Percentiles rank a stretch among this genome's conserved stretches.
Conservation (phyloP, 768 basidiomycete species). For the Tubosaeta brunneosetosa region DNA sequence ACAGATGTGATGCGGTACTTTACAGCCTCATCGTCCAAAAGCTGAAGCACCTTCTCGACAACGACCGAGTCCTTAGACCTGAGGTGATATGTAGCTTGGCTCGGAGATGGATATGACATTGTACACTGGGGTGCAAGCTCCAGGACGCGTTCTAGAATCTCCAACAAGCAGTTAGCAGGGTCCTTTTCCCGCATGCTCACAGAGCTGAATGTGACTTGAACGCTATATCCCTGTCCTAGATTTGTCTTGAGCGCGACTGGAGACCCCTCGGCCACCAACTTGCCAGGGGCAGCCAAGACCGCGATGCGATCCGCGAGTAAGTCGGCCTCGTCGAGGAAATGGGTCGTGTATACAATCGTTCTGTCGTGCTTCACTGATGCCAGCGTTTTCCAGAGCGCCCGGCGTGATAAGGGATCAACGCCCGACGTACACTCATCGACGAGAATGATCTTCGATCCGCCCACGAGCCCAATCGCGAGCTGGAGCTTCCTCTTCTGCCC, state of each 20-base stretch:
- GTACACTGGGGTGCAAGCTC: slow-evolving; percentile 43
- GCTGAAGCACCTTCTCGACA: slow-evolving; percentile 52
- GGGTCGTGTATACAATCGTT: slow-evolving; percentile 74
- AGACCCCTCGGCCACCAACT: slow-evolving; percentile 65
- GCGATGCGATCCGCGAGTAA: slow-evolving; percentile 72
- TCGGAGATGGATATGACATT: slow-evolving; percentile 39
- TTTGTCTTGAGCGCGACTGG: slow-evolving; percentile 70
- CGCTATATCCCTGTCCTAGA: slow-evolving; percentile 68
- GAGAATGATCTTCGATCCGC: slow-evolving; percentile 63
- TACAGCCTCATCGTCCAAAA: slow-evolving; percentile 45
- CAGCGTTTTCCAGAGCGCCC: slow-evolving; percentile 73
- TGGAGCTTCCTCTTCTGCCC: slow-evolving; percentile 84
- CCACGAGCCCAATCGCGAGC: slow-evolving; percentile 73
- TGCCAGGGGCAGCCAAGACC: slow-evolving; percentile 71
- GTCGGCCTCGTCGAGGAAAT: slow-evolving; percentile 79
- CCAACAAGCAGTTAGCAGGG: slow-evolving; percentile 10
- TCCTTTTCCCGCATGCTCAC: slow-evolving; percentile 28
- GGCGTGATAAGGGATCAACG: slow-evolving; percentile 74
- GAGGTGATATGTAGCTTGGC: slow-evolving; percentile 50
- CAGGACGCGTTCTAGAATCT: slow-evolving; percentile 41
- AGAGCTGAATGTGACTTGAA: slow-evolving; percentile 47
- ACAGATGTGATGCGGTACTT: slow-evolving; percentile 45
- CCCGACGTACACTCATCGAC: slow-evolving; percentile 75
- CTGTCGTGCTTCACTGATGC: slow-evolving; percentile 61
- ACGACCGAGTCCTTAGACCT: slow-evolving; percentile 51